Percentiles rank a stretch among this genome's conserved stretches.
phyloP scores from a whole-genome alignment of 2,329 filamentous ascomycete species.

The Pseudocercospora crystallina region DNA sequence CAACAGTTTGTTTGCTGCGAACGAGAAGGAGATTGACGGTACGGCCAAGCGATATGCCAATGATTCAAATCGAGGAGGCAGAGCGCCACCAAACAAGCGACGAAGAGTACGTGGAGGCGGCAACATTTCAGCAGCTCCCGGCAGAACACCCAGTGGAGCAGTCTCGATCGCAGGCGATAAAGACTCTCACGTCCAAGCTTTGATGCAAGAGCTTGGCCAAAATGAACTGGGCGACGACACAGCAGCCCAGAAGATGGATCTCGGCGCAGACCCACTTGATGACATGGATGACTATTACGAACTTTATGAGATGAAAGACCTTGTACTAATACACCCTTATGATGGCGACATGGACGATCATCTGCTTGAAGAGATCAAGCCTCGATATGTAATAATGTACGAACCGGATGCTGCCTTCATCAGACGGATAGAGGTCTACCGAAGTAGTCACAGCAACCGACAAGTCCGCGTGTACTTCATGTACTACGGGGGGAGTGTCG shows the following conservation, averaged over 20 bases:
- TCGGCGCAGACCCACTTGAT: slow-evolving; percentile 76
- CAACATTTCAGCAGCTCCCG: slow-evolving; percentile 55
- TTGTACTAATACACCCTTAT: slow-evolving; percentile 88
- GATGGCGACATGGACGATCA: slow-evolving; percentile 95
- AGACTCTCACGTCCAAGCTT: slow-evolving; percentile 74
- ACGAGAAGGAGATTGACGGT: slow-evolving; percentile 71
- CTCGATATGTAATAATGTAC: slow-evolving; percentile 97
- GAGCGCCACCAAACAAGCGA: slow-evolving; percentile 79
- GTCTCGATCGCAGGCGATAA: slow-evolving; percentile 79
- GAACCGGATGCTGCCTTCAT: slow-evolving; percentile 95
- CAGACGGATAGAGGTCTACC: slow-evolving; percentile 89
- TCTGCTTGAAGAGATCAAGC: slow-evolving; percentile 89
- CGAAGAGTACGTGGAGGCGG: slow-evolving; percentile 80
- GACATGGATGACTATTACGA: slow-evolving; percentile 92
- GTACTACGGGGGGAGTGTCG: slow-evolving; percentile 91
- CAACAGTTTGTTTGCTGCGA: slow-evolving; percentile 73
- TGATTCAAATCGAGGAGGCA: slow-evolving; percentile 50
- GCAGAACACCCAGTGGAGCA: slow-evolving; percentile 70
- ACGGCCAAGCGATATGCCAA: slow-evolving; percentile 47
- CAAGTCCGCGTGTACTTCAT: slow-evolving; percentile 94
- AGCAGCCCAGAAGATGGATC: slow-evolving; percentile 65
- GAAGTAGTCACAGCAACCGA: slow-evolving; percentile 85
- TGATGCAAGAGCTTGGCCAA: slow-evolving; percentile 81
- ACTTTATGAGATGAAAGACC: slow-evolving; percentile 85
- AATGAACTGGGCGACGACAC: slow-evolving; percentile 68